Evolutionary conservation across 1,139 yeast genomes (phyloP).

Genomic region (Pichia sp.): DNA sequence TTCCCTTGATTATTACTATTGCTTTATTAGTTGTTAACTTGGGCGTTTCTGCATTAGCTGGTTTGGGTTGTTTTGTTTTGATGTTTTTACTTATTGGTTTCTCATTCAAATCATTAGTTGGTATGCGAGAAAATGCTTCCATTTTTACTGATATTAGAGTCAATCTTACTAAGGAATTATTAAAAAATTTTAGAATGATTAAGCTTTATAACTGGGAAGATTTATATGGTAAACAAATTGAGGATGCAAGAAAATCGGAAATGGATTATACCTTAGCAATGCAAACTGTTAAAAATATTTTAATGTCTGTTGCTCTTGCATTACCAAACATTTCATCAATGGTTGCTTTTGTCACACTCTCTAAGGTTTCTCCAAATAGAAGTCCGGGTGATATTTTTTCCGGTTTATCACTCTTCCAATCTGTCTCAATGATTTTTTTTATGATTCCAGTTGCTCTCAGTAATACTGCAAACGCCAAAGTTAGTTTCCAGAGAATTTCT

Average conservation of each 20-base stretch:
- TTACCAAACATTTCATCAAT: conserved; percentile 42
- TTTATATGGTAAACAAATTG: conserved; percentile 37
- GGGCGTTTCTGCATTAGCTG: conserved; percentile 68
- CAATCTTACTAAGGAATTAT: conserved; percentile 38
- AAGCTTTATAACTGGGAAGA: conserved; percentile 48
- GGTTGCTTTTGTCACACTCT: conserved; percentile 63
- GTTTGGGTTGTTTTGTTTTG: conserved; percentile 48
- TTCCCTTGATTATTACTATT: conserved; percentile 49
- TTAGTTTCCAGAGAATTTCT: conserved; percentile 40
- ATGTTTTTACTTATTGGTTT: conserved; percentile 29
- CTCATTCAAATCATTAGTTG: conserved; percentile 38
- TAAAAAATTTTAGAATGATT: conserved; percentile 42
- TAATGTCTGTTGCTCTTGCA: conserved; percentile 40
- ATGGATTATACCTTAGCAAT: conserved; percentile 37
- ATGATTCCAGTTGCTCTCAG: conserved; percentile 60
- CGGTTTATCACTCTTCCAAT: conserved; percentile 68
- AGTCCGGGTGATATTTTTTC: conserved; percentile 71
- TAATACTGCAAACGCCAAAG: conserved; percentile 40
- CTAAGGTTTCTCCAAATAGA: conserved; percentile 43
- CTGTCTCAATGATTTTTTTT: conserved; percentile 45
- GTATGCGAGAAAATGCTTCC: conserved; percentile 41
- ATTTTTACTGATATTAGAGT: conserved; percentile 41
- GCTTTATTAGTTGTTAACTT: conserved; percentile 61
- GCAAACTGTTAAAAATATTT: conserved; percentile 38
- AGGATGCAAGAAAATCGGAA: conserved; percentile 37